Percentiles rank a stretch among this genome's conserved stretches.
Evolutionary conservation across 2,329 filamentous ascomycete species (phyloP).

Genomic region (Trichoderma aggressivum): DNA sequence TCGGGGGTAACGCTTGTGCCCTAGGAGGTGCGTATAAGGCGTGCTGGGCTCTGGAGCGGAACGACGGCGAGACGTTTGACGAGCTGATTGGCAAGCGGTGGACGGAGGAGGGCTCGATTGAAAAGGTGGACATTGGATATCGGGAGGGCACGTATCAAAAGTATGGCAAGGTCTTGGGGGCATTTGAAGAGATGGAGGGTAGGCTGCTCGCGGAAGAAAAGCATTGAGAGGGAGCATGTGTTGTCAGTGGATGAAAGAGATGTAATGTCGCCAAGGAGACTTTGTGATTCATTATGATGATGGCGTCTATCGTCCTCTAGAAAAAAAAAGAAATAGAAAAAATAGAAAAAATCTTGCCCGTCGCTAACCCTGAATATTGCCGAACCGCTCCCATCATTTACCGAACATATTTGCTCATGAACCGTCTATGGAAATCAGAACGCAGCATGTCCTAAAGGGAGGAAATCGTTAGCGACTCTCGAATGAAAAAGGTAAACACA

Average conservation of each 20-base stretch:
- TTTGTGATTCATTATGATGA: constrained; percentile 6
- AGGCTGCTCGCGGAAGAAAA: constrained; percentile 50
- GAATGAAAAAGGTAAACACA: neutral
- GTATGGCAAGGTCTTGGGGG: constrained; percentile 73
- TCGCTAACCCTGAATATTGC: constrained; percentile 9
- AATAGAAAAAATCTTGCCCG: neutral
- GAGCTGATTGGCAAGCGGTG: constrained; percentile 79
- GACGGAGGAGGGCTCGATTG: constrained; percentile 79
- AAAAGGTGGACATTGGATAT: constrained; percentile 81
- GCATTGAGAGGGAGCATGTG: neutral
- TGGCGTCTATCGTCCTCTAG: constrained; percentile 23
- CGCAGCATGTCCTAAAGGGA: constrained; percentile 71
- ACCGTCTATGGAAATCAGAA: constrained; percentile 96
- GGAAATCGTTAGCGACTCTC: neutral
- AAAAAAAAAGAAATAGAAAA: neutral
- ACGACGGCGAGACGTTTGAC: constrained; percentile 73
- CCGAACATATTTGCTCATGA: constrained; percentile 74
- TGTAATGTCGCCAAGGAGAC: neutral
- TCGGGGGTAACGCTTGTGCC: constrained; percentile 93
- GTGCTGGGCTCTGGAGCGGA: constrained; percentile 80
- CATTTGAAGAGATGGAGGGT: constrained; percentile 74
- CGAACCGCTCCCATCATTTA: constrained; percentile 29
- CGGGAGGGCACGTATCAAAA: constrained; percentile 67
- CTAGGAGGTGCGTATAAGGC: constrained; percentile 94
- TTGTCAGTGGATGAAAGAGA: neutral